Conservation (phyloP, 108 stramenopile species). For the Pelagomonas calceolata region DNA sequence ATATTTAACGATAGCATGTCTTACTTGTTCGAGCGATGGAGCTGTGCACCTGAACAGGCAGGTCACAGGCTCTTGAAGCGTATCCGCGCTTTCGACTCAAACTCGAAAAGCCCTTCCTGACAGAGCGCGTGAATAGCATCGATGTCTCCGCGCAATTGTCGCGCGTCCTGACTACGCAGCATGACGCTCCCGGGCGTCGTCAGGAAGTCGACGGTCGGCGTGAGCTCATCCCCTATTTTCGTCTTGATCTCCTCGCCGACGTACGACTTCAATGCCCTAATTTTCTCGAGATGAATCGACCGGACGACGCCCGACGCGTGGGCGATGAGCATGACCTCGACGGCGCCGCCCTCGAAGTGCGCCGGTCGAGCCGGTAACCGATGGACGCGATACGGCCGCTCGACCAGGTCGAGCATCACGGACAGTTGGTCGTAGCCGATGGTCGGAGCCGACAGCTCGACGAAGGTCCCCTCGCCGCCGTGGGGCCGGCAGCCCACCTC, state of each 20-base stretch:
- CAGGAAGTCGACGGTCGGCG: constrained; percentile 20
- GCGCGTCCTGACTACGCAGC: constrained; percentile 8
- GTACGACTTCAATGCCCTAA: constrained; percentile 6
- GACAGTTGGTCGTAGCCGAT: constrained; percentile 36
- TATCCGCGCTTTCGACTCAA: too few species aligned
- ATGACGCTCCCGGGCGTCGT: constrained; percentile 16
- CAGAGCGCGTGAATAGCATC: constrained; percentile 10
- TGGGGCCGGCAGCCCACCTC: constrained; percentile 87
- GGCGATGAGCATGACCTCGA: constrained; percentile 10
- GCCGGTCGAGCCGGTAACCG: constrained; percentile 3
- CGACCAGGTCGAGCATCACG: constrained; percentile 23
- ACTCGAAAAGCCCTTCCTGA: background rate
- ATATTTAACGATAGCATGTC: too few species aligned
- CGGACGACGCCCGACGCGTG: constrained; percentile 5
- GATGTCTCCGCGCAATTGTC: constrained; percentile 6
- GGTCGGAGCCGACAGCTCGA: constrained; percentile 53
- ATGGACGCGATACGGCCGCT: constrained; percentile 1
- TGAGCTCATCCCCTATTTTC: background rate
- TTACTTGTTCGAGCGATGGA: too few species aligned
- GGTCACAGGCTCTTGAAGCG: too few species aligned
- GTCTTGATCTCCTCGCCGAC: constrained; percentile 7
- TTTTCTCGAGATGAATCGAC: background rate
- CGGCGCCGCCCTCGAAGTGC: background rate
- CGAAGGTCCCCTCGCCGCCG: constrained; percentile 86
- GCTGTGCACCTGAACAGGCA: too few species aligned